Conservation (phyloP, 139 green algal genomes). For the Haematococcus sp. region DNA sequence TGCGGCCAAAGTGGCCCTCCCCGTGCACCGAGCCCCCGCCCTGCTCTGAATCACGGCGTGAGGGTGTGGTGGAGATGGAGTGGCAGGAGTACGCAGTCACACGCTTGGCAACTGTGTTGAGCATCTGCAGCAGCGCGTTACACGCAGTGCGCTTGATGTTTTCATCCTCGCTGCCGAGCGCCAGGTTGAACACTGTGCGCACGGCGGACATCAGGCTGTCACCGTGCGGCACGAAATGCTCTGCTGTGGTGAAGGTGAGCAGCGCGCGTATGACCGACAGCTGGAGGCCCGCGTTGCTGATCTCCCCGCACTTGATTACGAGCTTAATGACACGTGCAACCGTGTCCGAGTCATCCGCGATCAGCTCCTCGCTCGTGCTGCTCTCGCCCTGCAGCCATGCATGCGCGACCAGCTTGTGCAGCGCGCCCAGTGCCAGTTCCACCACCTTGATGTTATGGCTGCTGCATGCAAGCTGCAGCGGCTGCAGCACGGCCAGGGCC, state of each 20-base stretch:
- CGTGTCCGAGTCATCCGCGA: conserved; percentile 36
- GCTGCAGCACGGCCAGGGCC: conserved; percentile 60
- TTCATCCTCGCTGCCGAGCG: conserved; percentile 68
- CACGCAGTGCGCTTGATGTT: conserved; percentile 73
- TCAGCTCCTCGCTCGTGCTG: conserved; percentile 22
- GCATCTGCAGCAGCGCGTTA: conserved; percentile 84
- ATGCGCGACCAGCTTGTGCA: conserved; percentile 90
- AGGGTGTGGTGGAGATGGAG: conserved; percentile 13
- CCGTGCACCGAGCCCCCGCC: not conserved
- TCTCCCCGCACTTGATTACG: conserved; percentile 71
- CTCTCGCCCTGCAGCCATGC: conserved; percentile 80
- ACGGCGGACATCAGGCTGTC: conserved; percentile 81
- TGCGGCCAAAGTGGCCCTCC: not conserved
- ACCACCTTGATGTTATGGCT: conserved; percentile 45
- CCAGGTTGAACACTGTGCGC: conserved; percentile 84
- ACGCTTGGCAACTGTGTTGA: conserved; percentile 84
- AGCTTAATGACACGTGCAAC: conserved; percentile 65
- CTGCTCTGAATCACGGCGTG: conserved; percentile 3
- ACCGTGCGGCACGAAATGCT: conserved; percentile 88
- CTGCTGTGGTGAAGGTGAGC: conserved; percentile 81
- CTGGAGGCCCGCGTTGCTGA: conserved; percentile 50
- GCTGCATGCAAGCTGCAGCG: conserved; percentile 63
- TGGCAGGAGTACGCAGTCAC: conserved; percentile 52
- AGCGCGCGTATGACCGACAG: conserved; percentile 77
- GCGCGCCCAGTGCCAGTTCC: conserved; percentile 74